Percentiles rank a stretch among this genome's conserved stretches.
Conservation (phyloP, 108 stramenopile genomes). For the Skeletonema menzelii region DNA sequence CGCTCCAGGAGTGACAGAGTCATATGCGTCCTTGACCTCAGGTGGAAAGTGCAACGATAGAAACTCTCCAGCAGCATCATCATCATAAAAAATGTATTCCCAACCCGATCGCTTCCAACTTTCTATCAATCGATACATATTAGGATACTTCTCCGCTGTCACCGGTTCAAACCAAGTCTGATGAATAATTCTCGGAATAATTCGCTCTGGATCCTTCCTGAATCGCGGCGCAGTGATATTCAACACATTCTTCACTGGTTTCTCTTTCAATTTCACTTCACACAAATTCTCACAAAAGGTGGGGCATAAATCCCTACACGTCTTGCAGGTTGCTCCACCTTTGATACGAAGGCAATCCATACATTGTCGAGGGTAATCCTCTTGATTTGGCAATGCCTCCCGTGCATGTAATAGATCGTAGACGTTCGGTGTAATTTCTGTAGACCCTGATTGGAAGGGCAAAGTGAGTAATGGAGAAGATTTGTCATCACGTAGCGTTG, state of each 20-base stretch:
- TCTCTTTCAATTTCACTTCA: constrained; percentile 50
- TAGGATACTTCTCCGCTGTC: constrained; percentile 44
- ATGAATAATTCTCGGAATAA: constrained; percentile 80
- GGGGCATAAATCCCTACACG: constrained; percentile 49
- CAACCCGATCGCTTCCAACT: constrained; percentile 76
- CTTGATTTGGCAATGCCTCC: constrained; percentile 40
- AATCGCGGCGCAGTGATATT: constrained; percentile 57
- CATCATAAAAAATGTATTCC: constrained; percentile 78
- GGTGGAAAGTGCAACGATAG: constrained; percentile 71
- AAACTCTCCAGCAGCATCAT: constrained; percentile 58
- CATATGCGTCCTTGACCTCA: constrained; percentile 69
- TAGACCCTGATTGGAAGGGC: constrained; percentile 16
- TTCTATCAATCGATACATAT: constrained; percentile 75
- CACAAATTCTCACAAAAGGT: constrained; percentile 79
- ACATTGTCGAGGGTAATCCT: constrained; percentile 46
- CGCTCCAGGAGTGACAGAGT: constrained; percentile 33
- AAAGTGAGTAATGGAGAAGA: constrained; percentile 8
- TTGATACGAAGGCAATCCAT: constrained; percentile 71
- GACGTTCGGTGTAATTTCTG: constrained; percentile 42
- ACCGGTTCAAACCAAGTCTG: constrained; percentile 55
- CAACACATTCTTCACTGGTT: constrained; percentile 62
- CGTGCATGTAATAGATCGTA: constrained; percentile 36
- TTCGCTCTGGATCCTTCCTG: constrained; percentile 59
- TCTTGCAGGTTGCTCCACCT: constrained; percentile 59
- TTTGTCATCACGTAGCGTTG: constrained; percentile 55